Evolutionary conservation across 306 rosid genomes (phyloP).

Genomic region (Vigna reflexopilosa): DNA sequence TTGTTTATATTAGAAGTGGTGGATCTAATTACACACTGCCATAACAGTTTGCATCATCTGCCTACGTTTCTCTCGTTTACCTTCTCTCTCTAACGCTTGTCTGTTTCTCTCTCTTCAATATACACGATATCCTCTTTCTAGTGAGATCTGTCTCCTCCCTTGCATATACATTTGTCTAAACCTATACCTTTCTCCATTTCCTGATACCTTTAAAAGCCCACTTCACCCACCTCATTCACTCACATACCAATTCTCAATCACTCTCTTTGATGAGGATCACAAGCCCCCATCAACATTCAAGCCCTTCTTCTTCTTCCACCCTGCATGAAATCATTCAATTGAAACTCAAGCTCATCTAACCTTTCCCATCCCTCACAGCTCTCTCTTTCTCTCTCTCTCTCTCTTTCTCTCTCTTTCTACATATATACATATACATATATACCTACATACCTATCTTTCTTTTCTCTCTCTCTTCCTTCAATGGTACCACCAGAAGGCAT

Average conservation of each 20-base stretch:
- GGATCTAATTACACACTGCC: conserved; percentile 47
- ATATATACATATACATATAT: no score
- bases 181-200: conserved; percentile 42
- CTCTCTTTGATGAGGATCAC: conserved; percentile 77
- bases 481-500: conserved; percentile 52
- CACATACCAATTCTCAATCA: conserved; percentile 37
- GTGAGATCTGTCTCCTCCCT: conserved; percentile 31
- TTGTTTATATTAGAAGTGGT: conserved; percentile 23
- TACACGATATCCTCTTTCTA: conserved; percentile 36
- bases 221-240: conserved; percentile 40
- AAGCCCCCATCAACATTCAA: conserved; percentile 58
- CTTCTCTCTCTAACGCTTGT: background rate
- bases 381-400: background rate
- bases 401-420: background rate
- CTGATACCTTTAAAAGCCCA: conserved; percentile 33
- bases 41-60: conserved; percentile 50
- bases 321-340: conserved; percentile 54
- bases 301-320: conserved; percentile 32
- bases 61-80: conserved; percentile 39
- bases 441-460: background rate
- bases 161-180: background rate
- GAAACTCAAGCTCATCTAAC: conserved; percentile 43
- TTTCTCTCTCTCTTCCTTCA: background rate
- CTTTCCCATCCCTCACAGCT: background rate
- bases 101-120: background rate